phyloP scores from a whole-genome alignment of 2,329 filamentous ascomycete genomes.

The Fusarium sp. region DNA sequence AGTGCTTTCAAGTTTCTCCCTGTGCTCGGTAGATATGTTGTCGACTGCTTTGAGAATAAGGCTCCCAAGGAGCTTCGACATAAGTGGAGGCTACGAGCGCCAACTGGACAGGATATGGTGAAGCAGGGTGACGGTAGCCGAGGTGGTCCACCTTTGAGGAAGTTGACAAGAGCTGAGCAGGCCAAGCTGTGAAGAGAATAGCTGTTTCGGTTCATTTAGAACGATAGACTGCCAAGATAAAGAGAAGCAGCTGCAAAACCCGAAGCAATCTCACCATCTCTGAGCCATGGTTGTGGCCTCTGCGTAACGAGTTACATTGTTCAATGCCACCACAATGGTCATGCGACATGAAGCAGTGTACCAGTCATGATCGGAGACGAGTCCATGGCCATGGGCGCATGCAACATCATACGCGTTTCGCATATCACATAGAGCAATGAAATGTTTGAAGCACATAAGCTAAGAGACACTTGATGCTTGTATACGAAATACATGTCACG shows the following conservation, averaged over 20 bases:
- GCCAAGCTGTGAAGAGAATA: slow-evolving; percentile 35
- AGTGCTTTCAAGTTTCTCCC: slow-evolving; percentile 39
- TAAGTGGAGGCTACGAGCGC: slow-evolving; percentile 44
- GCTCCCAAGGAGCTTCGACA: slow-evolving; percentile 39
- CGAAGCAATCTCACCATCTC: too few species aligned
- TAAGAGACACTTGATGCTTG: neutral
- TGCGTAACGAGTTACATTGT: neutral
- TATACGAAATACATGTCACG: slow-evolving; percentile 19
- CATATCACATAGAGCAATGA: neutral
- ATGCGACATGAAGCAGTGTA: neutral
- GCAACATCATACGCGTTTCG: neutral
- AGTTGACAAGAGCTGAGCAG: slow-evolving; percentile 39
- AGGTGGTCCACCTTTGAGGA: slow-evolving; percentile 42
- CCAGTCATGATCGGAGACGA: neutral
- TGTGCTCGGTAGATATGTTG: slow-evolving; percentile 35
- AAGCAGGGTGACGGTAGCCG: slow-evolving; percentile 45
- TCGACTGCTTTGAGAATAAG: slow-evolving; percentile 47
- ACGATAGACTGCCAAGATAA: neutral
- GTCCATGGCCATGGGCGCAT: neutral
- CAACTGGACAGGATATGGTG: neutral
- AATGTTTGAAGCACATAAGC: neutral
- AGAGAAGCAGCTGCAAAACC: neutral
- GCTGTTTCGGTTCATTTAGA: neutral
- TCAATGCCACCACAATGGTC: too few species aligned
- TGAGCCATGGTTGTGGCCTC: neutral